phyloP scores from a whole-genome alignment of 2,329 filamentous ascomycete genomes.

The Thielaviopsis ethacetica region DNA sequence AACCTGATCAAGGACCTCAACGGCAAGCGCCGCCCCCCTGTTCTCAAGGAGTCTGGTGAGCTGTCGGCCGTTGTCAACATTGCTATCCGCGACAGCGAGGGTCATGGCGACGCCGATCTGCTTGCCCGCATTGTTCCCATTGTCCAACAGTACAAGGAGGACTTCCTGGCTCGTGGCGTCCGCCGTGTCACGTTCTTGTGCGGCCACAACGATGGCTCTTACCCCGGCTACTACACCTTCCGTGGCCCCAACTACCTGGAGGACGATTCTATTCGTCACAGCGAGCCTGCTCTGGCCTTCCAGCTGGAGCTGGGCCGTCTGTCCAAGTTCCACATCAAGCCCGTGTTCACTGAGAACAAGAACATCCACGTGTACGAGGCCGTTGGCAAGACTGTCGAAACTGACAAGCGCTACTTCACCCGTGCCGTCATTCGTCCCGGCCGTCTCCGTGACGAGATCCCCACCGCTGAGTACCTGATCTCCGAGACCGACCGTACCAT shows the following conservation, averaged over 20 bases:
- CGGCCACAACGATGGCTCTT: conserved; percentile 82
- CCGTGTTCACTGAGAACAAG: conserved; percentile 96
- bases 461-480: conserved; percentile 95
- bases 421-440: conserved; percentile 89
- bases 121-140: conserved; percentile 59
- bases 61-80: conserved; percentile 86
- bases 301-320: conserved; percentile 91
- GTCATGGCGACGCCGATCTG: conserved; percentile 64
- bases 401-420: conserved; percentile 97
- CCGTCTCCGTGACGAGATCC: conserved; percentile 89
- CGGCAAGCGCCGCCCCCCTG: conserved; percentile 49
- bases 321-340: conserved; percentile 94
- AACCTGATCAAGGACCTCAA: conserved; percentile 53
- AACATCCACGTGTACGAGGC: conserved; percentile 99
- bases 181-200: conserved; percentile 93
- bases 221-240: conserved; percentile 98
- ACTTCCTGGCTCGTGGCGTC: conserved; percentile 64
- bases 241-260: conserved; percentile 78
- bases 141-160: conserved; percentile 65
- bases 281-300: conserved; percentile 91
- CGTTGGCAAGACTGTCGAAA: conserved; percentile 83
- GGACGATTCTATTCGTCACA: conserved; percentile 92
- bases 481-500: conserved; percentile 92
- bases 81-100: conserved; percentile 77
- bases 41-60: conserved; percentile 50